Evolutionary conservation across 441 rosid species (phyloP).

Genomic region (Pelargonium fulgidum): DNA sequence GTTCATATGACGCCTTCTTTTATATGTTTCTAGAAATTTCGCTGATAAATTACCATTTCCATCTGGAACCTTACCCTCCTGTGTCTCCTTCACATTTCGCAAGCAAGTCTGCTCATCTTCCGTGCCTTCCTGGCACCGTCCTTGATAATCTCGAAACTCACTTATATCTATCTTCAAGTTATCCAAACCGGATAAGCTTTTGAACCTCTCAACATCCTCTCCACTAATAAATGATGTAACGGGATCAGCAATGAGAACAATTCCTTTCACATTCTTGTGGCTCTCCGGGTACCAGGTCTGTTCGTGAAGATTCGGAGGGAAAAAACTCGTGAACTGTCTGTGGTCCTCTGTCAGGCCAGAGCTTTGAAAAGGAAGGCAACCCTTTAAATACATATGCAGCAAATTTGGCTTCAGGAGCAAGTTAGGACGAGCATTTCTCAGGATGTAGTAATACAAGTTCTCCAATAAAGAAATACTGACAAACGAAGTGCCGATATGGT

Average conservation of each 20-base stretch:
- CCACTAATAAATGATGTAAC: slow-evolving; percentile 24
- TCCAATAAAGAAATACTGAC: slow-evolving; percentile 40
- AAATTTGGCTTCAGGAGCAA: slow-evolving; percentile 32
- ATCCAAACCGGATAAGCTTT: slow-evolving; percentile 34
- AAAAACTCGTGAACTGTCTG: slow-evolving; percentile 39
- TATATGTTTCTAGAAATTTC: slow-evolving; percentile 25
- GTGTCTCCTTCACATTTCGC: slow-evolving; percentile 16
- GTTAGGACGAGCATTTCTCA: slow-evolving; percentile 39
- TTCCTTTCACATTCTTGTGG: slow-evolving; percentile 44
- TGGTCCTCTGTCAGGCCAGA: slow-evolving; percentile 20
- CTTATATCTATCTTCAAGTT: slow-evolving; percentile 36
- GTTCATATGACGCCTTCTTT: slow-evolving; percentile 24
- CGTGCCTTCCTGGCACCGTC: slow-evolving; percentile 18
- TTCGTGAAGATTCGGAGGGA: slow-evolving; percentile 39
- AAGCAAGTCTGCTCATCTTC: slow-evolving; percentile 19
- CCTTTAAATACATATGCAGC: slow-evolving; percentile 38
- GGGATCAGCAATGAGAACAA: slow-evolving; percentile 53
- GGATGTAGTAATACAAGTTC: slow-evolving; percentile 39
- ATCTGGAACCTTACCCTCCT: slow-evolving; percentile 13
- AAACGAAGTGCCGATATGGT: slow-evolving; percentile 44
- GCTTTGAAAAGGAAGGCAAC: slow-evolving; percentile 30
- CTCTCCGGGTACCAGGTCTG: slow-evolving; percentile 38
- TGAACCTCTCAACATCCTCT: slow-evolving; percentile 41
- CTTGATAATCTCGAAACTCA: slow-evolving; percentile 28
- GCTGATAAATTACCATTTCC: slow-evolving; percentile 23